These are phyloP conservation scores for Adiantum capillusveneris DNA, from an alignment of 75 land plant species.

Conservation along the genomic window DNA sequence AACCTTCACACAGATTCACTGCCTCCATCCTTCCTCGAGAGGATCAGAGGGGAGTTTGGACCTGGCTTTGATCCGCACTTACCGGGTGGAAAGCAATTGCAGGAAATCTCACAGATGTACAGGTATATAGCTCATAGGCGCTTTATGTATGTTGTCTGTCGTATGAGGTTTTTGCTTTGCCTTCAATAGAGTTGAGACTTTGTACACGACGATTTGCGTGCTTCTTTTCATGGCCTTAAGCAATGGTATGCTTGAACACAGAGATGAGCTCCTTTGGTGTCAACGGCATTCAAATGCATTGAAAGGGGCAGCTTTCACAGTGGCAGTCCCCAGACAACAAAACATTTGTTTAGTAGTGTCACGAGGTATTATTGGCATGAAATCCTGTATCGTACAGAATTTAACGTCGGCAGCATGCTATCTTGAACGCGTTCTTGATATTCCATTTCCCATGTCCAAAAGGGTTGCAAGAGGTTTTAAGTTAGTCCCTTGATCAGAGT, in stretches of 20 bases:
- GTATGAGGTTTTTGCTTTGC: no score
- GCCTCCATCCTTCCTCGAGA: constrained; percentile 18
- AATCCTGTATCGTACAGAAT: neutral
- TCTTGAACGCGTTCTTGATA: neutral
- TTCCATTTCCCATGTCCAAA: constrained; percentile 5
- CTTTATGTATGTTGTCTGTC: no score
- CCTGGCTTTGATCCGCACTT: constrained; percentile 28
- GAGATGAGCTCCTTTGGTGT: neutral
- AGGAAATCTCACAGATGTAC: constrained; percentile 25
- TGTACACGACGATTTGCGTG: no score
- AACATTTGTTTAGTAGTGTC: constrained; percentile 21
- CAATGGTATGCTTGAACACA: no score
- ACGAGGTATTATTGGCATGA: constrained; percentile 8
- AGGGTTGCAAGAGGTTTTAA: constrained; percentile 8
- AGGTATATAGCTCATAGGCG: no score
- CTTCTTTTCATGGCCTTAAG: no score
- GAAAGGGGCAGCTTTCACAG: constrained; percentile 27
- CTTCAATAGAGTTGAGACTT: no score
- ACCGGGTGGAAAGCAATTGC: constrained; percentile 27
- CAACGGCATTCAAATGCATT: neutral
- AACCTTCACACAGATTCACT: constrained; percentile 34
- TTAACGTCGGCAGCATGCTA: neutral
- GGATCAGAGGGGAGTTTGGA: constrained; percentile 21
- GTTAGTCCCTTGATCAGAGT: neutral
- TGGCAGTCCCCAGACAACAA: constrained; percentile 24